A percentile compares a stretch with the other conserved stretches of the same genome.
Evolutionary conservation across 2,329 filamentous ascomycete genomes (phyloP).

Genomic region (Cytospora mali): DNA sequence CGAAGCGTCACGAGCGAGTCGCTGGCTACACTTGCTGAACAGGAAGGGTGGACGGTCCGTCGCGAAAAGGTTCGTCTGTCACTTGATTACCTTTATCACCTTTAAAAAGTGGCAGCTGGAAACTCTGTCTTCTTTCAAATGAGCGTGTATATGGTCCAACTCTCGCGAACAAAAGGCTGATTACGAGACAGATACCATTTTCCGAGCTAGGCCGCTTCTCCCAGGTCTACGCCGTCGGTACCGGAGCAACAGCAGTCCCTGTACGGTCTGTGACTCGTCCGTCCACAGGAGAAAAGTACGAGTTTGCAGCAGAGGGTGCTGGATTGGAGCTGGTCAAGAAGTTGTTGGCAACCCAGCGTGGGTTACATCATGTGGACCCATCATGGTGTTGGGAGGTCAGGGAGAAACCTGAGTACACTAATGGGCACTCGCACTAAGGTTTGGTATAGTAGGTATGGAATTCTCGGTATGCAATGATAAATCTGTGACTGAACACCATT

Average conservation of each 20-base stretch:
- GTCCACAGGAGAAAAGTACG: not conserved
- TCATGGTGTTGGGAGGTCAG: not conserved
- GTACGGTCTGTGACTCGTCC: not conserved
- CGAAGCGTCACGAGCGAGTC: slow-evolving; percentile 65
- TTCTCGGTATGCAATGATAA: no score
- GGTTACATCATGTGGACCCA: not conserved
- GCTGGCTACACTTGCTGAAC: slow-evolving; percentile 59
- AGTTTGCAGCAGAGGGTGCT: not conserved
- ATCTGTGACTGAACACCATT: no score
- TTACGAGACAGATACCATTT: not conserved
- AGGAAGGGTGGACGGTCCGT: slow-evolving; percentile 57
- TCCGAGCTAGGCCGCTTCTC: not conserved
- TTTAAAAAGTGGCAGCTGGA: no score
- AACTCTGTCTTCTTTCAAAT: no score
- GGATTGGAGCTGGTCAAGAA: not conserved
- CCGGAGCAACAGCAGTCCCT: not conserved
- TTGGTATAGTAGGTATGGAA: no score
- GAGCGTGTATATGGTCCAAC: no score
- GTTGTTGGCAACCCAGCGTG: not conserved
- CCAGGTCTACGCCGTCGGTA: not conserved
- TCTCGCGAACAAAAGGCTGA: not conserved
- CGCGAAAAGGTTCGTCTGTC: not conserved
- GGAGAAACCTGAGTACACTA: not conserved
- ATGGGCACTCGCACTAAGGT: not conserved
- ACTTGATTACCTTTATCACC: no score